Evolutionary conservation across 192 early-diverging fungal species (phyloP).

Genomic region (Coemansia pectinata): DNA sequence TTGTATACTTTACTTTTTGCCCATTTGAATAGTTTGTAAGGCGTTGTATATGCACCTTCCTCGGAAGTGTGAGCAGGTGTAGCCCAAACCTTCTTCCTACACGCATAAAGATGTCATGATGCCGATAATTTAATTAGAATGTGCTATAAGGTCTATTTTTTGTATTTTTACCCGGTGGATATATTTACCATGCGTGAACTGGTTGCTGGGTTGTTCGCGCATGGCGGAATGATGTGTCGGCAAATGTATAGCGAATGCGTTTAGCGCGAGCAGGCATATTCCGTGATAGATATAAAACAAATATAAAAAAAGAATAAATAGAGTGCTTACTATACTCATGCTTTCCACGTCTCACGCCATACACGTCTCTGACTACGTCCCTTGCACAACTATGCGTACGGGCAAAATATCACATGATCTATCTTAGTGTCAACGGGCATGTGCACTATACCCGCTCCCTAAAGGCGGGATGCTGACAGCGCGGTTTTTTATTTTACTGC

Average conservation of each 20-base stretch:
- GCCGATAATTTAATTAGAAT: slow-evolving; percentile 1
- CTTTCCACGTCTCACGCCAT: neutral
- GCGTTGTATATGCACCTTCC: slow-evolving; percentile 1
- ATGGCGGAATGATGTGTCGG: slow-evolving; percentile 19
- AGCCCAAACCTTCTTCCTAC: slow-evolving; percentile 35
- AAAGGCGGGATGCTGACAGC: neutral
- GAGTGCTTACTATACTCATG: neutral
- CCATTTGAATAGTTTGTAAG: slow-evolving; percentile 42
- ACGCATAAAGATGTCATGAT: neutral
- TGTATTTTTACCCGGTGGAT: neutral
- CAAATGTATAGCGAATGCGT: slow-evolving; percentile 47
- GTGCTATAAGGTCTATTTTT: neutral
- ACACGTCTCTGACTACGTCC: neutral
- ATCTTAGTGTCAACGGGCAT: neutral
- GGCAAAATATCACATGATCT: neutral
- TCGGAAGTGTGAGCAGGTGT: slow-evolving; percentile 15
- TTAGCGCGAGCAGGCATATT: slow-evolving; percentile 40
- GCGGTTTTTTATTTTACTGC: neutral
- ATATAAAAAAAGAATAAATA: neutral
- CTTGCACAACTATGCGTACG: neutral
- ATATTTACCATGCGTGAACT: slow-evolving; percentile 40
- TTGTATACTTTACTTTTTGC: slow-evolving; percentile 33
- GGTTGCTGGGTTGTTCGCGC: slow-evolving; percentile 33
- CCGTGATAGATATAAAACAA: neutral
- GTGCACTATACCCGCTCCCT: neutral